Evolutionary conservation across 2,329 filamentous ascomycete species (phyloP), one percentile per base, ranked within the genome.

Genomic region (Fusarium torreyae): DNA sequence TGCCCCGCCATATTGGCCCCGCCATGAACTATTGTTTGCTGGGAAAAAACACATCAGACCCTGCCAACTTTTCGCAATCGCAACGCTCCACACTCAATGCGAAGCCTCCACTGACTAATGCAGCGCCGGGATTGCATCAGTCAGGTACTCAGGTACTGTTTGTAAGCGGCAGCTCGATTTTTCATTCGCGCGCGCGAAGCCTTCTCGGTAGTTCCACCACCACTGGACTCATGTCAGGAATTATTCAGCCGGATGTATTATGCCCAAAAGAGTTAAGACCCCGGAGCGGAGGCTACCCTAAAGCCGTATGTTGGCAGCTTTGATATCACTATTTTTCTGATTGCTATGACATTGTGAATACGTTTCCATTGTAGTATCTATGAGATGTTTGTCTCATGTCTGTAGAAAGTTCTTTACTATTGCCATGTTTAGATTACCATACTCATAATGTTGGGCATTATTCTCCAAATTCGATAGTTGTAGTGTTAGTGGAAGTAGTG

Each of bases 101-200:
- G 28, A 31, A 60, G 38, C 38, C 46, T 51, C 61, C 36, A 60
- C 46, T 65, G 60, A 65, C 60, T 65, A 65, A 65, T 65, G 60
- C 45, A 26, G 18, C 20, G 15, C 31, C 38, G n/a, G 52, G 54
- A 48, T 59, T 38, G 40, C 61, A 50, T 64, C 59, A 64, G 52
- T 65, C 24, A 42, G 39, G 38, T 20, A 34, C 20, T n/a, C 17
- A 6, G 15, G 22, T 43, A 20, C n/a, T 22, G n/a, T 49, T 44
- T 34, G 50, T 57, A 33, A 63, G 38, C 43, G 36, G 55, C 40
- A 7, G 20, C 40, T 38, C 15, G 17, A 43, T 34, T 53, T 44
- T 33, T 28, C 24, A 39, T 39, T 36, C 26, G 60, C 60, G 60
- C 59, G 62, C 60, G 60, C 52, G 28, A 39, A 14, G 20, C 14